phyloP scores from a whole-genome alignment of 495 filamentous ascomycete genomes.

The Chlorociboria aeruginascens region DNA sequence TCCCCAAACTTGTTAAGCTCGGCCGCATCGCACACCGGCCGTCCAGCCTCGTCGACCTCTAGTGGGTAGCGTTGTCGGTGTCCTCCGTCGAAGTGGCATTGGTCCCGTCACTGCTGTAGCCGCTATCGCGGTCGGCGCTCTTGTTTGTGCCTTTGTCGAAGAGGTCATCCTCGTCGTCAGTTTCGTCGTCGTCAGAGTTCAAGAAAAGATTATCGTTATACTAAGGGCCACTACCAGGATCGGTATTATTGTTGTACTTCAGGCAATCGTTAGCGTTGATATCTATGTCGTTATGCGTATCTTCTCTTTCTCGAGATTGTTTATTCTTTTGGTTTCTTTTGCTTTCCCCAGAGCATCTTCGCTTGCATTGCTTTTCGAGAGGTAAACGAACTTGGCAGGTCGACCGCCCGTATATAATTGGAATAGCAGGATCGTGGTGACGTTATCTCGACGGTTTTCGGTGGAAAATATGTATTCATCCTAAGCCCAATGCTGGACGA shows the following conservation, averaged over 20 bases:
- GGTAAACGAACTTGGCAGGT: constrained; percentile 7
- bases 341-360: constrained; percentile 2
- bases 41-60: not conserved
- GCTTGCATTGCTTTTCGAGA: constrained; percentile 6
- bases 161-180: not conserved
- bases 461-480: constrained; percentile 10
- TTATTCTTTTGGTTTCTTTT: constrained; percentile 1
- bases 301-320: not conserved
- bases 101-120: constrained; percentile 2
- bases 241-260: constrained; percentile 3
- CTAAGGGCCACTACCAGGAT: not conserved
- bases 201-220: constrained; percentile 1
- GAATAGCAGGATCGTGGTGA: constrained; percentile 10
- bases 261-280: not conserved
- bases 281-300: not conserved
- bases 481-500: constrained; percentile 10
- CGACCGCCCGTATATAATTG: constrained; percentile 9
- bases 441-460: constrained; percentile 5
- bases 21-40: not conserved
- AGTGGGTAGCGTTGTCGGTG: not conserved
- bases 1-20: too few relatives aligned
- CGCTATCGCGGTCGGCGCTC: not conserved
- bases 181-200: not conserved
- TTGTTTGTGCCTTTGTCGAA: constrained; percentile 1
- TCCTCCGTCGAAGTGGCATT: constrained; percentile 2